Evolutionary conservation across 2,329 filamentous ascomycete species (phyloP).

Genomic region (Ceratocystis papillata): DNA sequence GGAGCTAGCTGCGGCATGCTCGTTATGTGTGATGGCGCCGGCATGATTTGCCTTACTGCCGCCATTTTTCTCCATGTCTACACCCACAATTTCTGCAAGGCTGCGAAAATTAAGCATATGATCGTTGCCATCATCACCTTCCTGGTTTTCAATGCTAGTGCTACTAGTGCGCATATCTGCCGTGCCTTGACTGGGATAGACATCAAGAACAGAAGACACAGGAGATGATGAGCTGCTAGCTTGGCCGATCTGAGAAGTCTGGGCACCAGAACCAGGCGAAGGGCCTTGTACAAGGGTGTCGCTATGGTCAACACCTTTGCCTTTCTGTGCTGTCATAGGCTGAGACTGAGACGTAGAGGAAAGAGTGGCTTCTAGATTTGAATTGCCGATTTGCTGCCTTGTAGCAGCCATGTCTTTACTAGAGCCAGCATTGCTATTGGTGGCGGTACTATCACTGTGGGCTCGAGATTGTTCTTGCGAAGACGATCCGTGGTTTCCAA

Average conservation of each 20-base stretch:
- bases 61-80: conserved; percentile 34
- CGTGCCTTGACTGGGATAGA: conserved; percentile 35
- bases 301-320: conserved; percentile 56
- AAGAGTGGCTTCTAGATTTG: conserved; percentile 44
- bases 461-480: conserved; percentile 3
- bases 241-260: conserved; percentile 60
- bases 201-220: conserved; percentile 57
- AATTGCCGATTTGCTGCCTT: conserved; percentile 36
- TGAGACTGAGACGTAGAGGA: conserved; percentile 28
- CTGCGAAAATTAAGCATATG: conserved; percentile 88
- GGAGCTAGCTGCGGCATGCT: conserved; percentile 14
- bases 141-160: conserved; percentile 40
- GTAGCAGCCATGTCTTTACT: conserved; percentile 41
- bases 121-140: conserved; percentile 50
- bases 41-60: conserved; percentile 16
- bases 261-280: conserved; percentile 16
- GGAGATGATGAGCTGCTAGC: conserved; percentile 81
- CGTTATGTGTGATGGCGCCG: conserved; percentile 16
- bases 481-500: conserved; percentile 31
- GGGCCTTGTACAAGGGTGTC: conserved; percentile 7
- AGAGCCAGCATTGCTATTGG: neutral
- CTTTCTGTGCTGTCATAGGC: conserved; percentile 41
- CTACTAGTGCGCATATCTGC: conserved; percentile 46
- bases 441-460: neutral
- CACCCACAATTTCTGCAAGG: conserved; percentile 71